Evolutionary conservation across 495 filamentous ascomycete genomes (phyloP).

Genomic region (Aspergillus incahuasiensis): DNA sequence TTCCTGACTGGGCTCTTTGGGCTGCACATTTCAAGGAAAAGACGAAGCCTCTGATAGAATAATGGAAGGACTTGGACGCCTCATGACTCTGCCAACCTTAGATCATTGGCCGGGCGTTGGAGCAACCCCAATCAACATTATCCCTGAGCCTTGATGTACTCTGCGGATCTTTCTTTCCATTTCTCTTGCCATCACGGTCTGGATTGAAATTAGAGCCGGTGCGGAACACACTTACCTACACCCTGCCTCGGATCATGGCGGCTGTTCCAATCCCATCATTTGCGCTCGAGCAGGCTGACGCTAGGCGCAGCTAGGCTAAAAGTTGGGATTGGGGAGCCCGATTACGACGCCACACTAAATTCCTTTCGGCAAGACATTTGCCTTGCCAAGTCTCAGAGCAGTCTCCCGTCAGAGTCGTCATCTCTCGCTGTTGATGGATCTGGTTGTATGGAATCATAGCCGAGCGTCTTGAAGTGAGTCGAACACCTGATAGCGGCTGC

Average conservation of each 20-base stretch:
- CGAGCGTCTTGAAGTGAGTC: neutral
- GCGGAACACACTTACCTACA: slow-evolving; percentile 22
- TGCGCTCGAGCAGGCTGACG: slow-evolving; percentile 15
- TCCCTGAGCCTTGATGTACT: neutral
- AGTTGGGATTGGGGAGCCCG: slow-evolving; percentile 3
- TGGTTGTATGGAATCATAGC: neutral
- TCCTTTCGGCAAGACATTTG: slow-evolving; percentile 7
- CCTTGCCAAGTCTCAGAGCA: neutral
- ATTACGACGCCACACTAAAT: slow-evolving; percentile 21
- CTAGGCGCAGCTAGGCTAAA: slow-evolving; percentile 15
- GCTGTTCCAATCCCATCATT: slow-evolving; percentile 24
- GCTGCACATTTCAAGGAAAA: neutral
- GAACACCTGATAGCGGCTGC: neutral
- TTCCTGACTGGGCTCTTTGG: neutral
- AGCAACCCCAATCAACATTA: neutral
- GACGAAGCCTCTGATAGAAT: neutral
- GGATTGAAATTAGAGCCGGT: slow-evolving; percentile 3
- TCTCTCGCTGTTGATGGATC: neutral
- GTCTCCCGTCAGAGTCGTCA: neutral
- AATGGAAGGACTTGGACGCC: neutral
- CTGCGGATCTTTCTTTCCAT: neutral
- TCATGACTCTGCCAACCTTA: neutral
- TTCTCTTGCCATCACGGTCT: neutral
- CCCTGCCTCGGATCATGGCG: slow-evolving; percentile 38
- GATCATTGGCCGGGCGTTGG: neutral